Evolutionary conservation across 371 early-diverging fungal species (phyloP).

Genomic region (Mortierella sp.): DNA sequence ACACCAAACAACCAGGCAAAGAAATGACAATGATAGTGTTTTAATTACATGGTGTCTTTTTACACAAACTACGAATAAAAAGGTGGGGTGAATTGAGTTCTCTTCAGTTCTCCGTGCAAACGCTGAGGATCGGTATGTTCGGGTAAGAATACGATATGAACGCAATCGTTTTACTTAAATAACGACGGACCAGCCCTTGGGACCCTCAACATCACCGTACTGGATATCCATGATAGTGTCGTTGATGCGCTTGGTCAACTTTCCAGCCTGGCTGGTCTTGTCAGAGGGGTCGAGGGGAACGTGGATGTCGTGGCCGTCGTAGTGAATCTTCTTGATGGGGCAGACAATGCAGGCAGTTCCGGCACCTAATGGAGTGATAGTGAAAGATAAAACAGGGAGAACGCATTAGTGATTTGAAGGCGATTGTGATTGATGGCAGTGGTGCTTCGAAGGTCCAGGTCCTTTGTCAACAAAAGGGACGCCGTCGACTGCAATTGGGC

Average conservation of each 20-base stretch:
- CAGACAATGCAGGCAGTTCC: constrained; percentile 98
- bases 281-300: constrained; percentile 94
- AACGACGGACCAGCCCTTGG: constrained; percentile 80
- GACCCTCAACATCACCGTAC: constrained; percentile 87
- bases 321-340: constrained; percentile 91
- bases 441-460: neutral
- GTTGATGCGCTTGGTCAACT: constrained; percentile 87
- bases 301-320: constrained; percentile 73
- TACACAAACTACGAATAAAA: neutral
- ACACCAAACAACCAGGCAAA: neutral
- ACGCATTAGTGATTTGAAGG: neutral
- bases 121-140: too few relatives aligned
- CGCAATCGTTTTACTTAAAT: constrained; percentile 55
- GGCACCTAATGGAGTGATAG: constrained; percentile 73
- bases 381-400: neutral
- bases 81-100: neutral
- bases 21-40: constrained; percentile 1
- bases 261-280: constrained; percentile 89
- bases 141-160: neutral
- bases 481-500: neutral
- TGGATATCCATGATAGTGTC: constrained; percentile 95
- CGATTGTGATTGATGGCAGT: neutral
- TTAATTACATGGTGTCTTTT: neutral
- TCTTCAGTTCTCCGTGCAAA: neutral
- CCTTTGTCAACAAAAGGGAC: neutral